Percentiles rank a stretch among this genome's conserved stretches.
These are phyloP conservation scores for Petunia hybrid DNA, from an alignment of 305 asterid species.

Conservation along the genomic window DNA sequence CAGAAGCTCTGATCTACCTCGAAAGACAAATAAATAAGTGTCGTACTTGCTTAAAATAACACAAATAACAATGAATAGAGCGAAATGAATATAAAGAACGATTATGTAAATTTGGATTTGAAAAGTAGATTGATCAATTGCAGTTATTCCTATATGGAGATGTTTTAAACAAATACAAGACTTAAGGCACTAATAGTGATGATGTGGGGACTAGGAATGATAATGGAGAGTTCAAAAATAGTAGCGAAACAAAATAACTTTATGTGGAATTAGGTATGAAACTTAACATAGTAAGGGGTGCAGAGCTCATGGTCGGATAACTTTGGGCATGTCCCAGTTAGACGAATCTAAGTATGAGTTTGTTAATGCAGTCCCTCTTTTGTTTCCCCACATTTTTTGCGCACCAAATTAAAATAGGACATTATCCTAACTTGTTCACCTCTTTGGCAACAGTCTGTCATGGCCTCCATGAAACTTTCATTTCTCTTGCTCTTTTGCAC, in stretches of 20 bases:
- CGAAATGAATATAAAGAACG: too few relatives aligned
- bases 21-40: neutral
- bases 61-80: neutral
- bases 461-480: neutral
- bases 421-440: slow-evolving; percentile 23
- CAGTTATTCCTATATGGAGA: neutral
- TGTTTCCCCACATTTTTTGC: neutral
- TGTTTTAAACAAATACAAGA: too few relatives aligned
- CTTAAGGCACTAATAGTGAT: neutral
- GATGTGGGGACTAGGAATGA: slow-evolving; percentile 10
- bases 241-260: slow-evolving; percentile 17
- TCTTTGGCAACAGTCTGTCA: too few relatives aligned
- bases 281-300: slow-evolving; percentile 21
- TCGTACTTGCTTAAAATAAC: neutral
- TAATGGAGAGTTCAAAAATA: neutral
- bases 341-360: neutral
- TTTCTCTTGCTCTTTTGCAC: too few relatives aligned
- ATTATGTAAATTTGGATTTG: too few relatives aligned
- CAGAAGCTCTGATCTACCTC: neutral
- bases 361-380: neutral
- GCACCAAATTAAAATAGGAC: neutral
- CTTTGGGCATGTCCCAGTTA: neutral
- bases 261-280: neutral
- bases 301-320: slow-evolving; percentile 26
- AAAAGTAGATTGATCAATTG: neutral